phyloP scores from a whole-genome alignment of 177 flowering plant genomes.

The Tripterygium wilfordii region DNA sequence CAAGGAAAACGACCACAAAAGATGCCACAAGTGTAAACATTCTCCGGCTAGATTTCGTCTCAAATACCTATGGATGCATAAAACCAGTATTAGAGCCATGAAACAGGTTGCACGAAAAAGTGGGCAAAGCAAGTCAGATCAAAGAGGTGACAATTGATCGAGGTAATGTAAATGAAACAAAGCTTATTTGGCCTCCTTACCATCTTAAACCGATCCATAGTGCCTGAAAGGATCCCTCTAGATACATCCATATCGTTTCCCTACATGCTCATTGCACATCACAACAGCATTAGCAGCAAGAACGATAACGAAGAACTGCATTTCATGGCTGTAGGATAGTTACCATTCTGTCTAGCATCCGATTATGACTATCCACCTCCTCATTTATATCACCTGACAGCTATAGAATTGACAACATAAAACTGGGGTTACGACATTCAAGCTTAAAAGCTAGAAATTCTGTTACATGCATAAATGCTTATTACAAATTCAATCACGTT shows the following conservation, averaged over 20 bases:
- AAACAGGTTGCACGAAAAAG: not conserved
- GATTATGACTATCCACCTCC: constrained; percentile 81
- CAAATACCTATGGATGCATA: constrained; percentile 51
- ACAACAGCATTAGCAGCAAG: not conserved
- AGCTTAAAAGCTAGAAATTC: not conserved
- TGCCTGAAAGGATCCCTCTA: constrained; percentile 82
- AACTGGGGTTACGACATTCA: not conserved
- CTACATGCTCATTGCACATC: constrained; percentile 20
- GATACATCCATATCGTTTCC: constrained; percentile 92
- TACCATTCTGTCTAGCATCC: constrained; percentile 79
- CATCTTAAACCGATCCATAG: constrained; percentile 83
- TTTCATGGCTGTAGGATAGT: not conserved
- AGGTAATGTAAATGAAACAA: too few relatives aligned
- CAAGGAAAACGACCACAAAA: constrained; percentile 55
- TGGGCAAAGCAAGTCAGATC: too few relatives aligned
- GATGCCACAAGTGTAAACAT: constrained; percentile 65
- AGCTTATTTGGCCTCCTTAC: constrained; percentile 26
- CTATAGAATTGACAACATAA: constrained; percentile 28
- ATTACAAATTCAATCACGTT: too few relatives aligned
- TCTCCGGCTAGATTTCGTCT: constrained; percentile 72
- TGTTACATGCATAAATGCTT: too few relatives aligned
- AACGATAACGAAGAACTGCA: not conserved
- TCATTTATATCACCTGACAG: constrained; percentile 84
- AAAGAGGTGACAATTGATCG: too few relatives aligned
- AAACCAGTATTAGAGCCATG: constrained; percentile 1